phyloP scores from a whole-genome alignment of 257 asterid species.

The Orobanche coerulescens region DNA sequence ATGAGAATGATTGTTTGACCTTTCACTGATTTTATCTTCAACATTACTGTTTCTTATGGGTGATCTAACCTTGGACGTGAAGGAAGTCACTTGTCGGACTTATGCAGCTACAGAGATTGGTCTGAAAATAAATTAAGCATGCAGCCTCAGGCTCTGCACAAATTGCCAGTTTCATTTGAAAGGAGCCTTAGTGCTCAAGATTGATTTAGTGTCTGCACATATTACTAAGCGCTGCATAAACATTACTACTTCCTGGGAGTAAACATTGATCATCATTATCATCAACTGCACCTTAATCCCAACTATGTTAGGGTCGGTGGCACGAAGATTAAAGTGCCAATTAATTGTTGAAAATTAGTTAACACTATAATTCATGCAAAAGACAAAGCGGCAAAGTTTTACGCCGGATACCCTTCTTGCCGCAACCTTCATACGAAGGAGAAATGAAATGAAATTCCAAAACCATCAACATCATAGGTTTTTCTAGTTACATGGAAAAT shows the following conservation, averaged over 20 bases:
- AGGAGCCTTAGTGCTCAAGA: not conserved
- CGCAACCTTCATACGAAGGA: too few species aligned
- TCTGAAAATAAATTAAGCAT: not conserved
- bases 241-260: slow-evolving; percentile 3
- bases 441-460: too few species aligned
- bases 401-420: too few species aligned
- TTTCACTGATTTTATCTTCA: not conserved
- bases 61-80: not conserved
- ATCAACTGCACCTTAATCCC: too few species aligned
- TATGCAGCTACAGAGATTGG: slow-evolving; percentile 5
- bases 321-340: too few species aligned
- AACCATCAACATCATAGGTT: too few species aligned
- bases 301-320: too few species aligned
- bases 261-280: too few species aligned
- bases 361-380: too few species aligned
- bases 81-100: not conserved
- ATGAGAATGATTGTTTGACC: not conserved
- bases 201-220: not conserved
- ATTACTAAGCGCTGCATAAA: not conserved
- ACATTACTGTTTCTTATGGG: not conserved
- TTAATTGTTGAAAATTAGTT: too few species aligned
- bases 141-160: not conserved
- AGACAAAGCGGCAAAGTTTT: too few species aligned
- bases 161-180: not conserved
- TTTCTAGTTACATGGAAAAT: too few species aligned